phyloP scores from a whole-genome alignment of 768 basidiomycete species.

The Omphalotus guepiniiformis region DNA sequence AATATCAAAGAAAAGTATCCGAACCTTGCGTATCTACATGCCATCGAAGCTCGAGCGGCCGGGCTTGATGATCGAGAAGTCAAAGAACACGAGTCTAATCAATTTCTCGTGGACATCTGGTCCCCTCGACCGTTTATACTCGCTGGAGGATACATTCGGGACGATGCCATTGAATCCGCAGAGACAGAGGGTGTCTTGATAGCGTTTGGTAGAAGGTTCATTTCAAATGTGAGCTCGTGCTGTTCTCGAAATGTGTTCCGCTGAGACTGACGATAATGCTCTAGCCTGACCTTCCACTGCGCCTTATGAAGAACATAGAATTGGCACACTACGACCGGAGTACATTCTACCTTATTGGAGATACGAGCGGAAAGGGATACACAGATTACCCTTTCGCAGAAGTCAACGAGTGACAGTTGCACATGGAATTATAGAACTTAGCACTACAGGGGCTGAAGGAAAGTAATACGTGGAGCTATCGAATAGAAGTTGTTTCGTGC shows the following conservation, averaged over 20 bases:
- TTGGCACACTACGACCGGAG: conserved; percentile 16
- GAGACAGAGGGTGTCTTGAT: conserved; percentile 23
- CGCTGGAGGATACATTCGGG: conserved; percentile 27
- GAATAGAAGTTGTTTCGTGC: no score
- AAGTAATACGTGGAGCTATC: no score
- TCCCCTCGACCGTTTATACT: conserved; percentile 23
- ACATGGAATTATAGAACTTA: no score
- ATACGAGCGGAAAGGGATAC: conserved; percentile 23
- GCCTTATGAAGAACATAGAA: conserved; percentile 19
- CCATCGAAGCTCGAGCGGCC: conserved; percentile 25
- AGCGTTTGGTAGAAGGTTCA: conserved; percentile 32
- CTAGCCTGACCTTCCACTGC: conserved; percentile 29
- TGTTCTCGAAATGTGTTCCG: not conserved
- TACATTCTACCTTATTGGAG: conserved; percentile 21
- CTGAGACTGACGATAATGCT: not conserved
- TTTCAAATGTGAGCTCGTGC: conserved; percentile 24
- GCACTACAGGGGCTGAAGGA: no score
- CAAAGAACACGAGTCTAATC: conserved; percentile 18
- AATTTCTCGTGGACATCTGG: conserved; percentile 29
- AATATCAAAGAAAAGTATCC: conserved; percentile 30
- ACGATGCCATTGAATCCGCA: conserved; percentile 23
- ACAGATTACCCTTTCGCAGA: conserved; percentile 25
- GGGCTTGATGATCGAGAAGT: conserved; percentile 5
- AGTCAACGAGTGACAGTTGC: not conserved
- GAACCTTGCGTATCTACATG: conserved; percentile 42